Evolutionary conservation across 208 protist genomes (phyloP).

Genomic region (Trypanosoma platydactyli): DNA sequence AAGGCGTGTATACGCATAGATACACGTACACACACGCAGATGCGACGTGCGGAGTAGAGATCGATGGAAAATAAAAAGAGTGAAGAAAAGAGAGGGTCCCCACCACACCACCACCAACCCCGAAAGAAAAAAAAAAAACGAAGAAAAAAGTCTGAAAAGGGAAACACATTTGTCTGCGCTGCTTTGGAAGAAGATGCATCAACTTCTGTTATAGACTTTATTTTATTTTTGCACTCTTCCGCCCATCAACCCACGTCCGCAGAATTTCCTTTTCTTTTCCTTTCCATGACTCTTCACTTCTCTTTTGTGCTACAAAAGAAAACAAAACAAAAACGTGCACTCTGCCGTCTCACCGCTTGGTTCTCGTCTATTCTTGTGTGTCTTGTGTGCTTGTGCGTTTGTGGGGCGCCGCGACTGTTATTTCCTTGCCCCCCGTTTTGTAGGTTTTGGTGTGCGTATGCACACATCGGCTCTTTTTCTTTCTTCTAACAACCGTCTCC

Average conservation of each 20-base stretch:
- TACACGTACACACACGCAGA: background rate
- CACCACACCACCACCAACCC: too few species aligned
- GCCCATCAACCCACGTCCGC: too few species aligned
- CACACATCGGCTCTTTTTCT: background rate
- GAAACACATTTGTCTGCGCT: background rate
- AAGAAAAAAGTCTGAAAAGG: background rate
- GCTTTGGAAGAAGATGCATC: conserved; percentile 12
- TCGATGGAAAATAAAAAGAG: background rate
- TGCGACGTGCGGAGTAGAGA: conserved; percentile 1
- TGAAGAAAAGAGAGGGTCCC: background rate
- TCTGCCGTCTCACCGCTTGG: background rate
- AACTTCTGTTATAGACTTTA: too few species aligned
- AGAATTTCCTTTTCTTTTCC: too few species aligned
- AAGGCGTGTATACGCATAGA: too few species aligned
- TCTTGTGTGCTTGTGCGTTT: background rate
- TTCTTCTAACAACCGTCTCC: background rate
- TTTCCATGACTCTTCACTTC: too few species aligned
- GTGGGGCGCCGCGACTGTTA: background rate
- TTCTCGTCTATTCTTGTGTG: conserved; percentile 1
- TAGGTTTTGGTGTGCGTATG: conserved; percentile 5
- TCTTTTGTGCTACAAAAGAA: too few species aligned
- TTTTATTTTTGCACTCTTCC: too few species aligned
- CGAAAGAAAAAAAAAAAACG: conserved; percentile 6
- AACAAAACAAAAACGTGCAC: too few species aligned
- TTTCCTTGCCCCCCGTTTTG: background rate